Percentiles rank a stretch among this genome's conserved stretches.
phyloP scores from a whole-genome alignment of 1,284 basidiomycete genomes.

The Apiotrichum laibachii region DNA sequence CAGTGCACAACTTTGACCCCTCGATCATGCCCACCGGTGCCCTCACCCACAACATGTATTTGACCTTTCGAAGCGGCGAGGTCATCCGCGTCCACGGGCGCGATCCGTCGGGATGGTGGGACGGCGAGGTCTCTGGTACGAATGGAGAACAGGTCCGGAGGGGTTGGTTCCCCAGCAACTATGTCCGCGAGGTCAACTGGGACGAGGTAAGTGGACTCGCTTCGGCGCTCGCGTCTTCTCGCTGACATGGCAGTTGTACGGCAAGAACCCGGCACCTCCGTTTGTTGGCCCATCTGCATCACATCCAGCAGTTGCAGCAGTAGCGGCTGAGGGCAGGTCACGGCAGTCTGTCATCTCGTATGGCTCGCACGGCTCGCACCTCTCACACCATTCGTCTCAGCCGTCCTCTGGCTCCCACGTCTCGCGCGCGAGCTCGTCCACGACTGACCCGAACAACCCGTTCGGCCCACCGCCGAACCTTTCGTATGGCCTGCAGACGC shows the following conservation, averaged over 20 bases:
- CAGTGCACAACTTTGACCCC: conserved; percentile 81
- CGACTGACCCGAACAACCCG: neutral
- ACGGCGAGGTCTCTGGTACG: conserved; percentile 69
- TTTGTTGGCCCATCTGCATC: neutral
- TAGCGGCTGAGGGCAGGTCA: conserved; percentile 4
- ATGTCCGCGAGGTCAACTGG: conserved; percentile 45
- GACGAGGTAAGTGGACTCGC: conserved; percentile 26
- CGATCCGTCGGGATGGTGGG: conserved; percentile 95
- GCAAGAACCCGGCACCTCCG: neutral
- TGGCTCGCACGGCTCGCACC: conserved; percentile 11
- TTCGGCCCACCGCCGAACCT: conserved; percentile 6
- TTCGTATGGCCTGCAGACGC: conserved; percentile 30
- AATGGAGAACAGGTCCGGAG: conserved; percentile 51
- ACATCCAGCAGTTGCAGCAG: neutral
- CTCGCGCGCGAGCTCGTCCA: conserved; percentile 6
- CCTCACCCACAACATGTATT: conserved; percentile 68
- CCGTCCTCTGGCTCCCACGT: conserved; percentile 9
- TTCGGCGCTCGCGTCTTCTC: neutral
- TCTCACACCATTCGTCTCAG: conserved; percentile 9
- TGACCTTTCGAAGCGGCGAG: conserved; percentile 84
- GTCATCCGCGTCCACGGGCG: conserved; percentile 84
- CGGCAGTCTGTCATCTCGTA: conserved; percentile 18
- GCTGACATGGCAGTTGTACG: neutral
- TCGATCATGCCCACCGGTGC: conserved; percentile 49
- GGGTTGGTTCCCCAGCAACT: conserved; percentile 97